Conservation (phyloP, 257 asterid species). For the Scutellaria baicalensis region DNA sequence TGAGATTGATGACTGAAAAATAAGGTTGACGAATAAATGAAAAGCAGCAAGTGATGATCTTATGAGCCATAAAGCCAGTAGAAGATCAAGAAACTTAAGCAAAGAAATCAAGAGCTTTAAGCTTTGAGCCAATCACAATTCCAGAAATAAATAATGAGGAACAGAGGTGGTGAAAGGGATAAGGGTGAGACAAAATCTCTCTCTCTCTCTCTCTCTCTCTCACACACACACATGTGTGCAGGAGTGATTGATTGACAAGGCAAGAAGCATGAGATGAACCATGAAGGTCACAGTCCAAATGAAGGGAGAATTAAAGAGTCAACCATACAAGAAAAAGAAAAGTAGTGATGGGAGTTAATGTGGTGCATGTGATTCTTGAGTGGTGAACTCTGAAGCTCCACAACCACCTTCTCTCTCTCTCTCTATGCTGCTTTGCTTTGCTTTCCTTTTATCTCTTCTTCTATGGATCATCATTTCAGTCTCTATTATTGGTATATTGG, state of each 20-base stretch:
- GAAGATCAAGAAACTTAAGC: conserved; percentile 11
- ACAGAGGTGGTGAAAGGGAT: conserved; percentile 18
- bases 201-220: neutral
- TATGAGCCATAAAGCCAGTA: neutral
- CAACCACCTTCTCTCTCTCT: conserved; percentile 24
- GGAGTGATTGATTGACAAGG: conserved; percentile 45
- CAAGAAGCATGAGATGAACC: conserved; percentile 51
- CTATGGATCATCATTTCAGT: conserved; percentile 24
- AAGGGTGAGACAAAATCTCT: neutral
- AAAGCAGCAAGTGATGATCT: conserved; percentile 7
- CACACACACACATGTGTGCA: conserved; percentile 1
- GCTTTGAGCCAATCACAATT: conserved; percentile 19
- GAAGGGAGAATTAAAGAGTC: conserved; percentile 41
- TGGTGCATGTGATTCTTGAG: conserved; percentile 52
- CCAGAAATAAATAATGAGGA: conserved; percentile 16
- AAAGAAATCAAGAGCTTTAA: conserved; percentile 3
- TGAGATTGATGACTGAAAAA: neutral
- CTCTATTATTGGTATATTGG: conserved; percentile 22
- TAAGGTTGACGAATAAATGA: neutral
- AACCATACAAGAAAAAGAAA: conserved; percentile 28
- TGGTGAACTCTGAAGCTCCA: conserved; percentile 53
- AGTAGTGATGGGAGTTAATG: conserved; percentile 30
- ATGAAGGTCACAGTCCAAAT: conserved; percentile 56
- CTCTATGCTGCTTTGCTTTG: too few relatives aligned
- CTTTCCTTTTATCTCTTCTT: conserved; percentile 19